Conservation (phyloP, 192 early-diverging fungal species). For the Cladochytrium replicatum region DNA sequence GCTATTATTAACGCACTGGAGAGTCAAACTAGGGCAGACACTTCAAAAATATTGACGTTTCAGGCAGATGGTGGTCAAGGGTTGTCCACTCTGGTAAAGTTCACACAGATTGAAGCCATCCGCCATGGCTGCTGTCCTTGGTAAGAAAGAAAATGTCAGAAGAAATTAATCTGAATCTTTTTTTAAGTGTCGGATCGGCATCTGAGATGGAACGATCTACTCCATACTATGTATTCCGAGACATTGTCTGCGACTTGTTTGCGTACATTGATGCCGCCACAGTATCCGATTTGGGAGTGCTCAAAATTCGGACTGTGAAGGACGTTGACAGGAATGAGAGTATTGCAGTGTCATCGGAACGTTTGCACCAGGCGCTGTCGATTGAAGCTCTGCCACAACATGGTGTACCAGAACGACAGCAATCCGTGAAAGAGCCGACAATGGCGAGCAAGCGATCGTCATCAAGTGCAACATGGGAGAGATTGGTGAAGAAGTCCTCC, state of each 20-base stretch:
- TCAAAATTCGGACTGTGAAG: conserved; percentile 4
- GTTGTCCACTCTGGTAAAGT: conserved; percentile 34
- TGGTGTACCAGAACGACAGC: background rate
- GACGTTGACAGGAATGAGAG: conserved; percentile 3
- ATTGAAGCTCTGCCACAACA: background rate
- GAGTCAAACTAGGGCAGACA: conserved; percentile 7
- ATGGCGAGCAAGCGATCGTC: background rate
- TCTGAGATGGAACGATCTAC: conserved; percentile 35
- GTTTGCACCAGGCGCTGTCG: background rate
- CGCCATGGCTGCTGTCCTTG: conserved; percentile 24
- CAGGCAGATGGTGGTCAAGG: conserved; percentile 43
- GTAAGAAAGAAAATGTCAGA: conserved; percentile 10
- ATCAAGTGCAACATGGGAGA: background rate
- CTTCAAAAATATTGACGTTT: conserved; percentile 20
- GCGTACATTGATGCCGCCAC: conserved; percentile 15
- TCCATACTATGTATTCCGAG: conserved; percentile 30
- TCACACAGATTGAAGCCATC: conserved; percentile 22
- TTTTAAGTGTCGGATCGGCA: conserved; percentile 16
- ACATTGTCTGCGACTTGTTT: conserved; percentile 29
- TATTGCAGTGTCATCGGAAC: too few relatives aligned
- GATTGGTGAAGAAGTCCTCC: background rate
- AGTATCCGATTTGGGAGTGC: conserved; percentile 10
- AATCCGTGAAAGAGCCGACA: background rate
- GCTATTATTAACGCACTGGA: conserved; percentile 16
- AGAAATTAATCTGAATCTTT: conserved; percentile 2